Evolutionary conservation across 495 filamentous ascomycete genomes (phyloP).

Genomic region (Penicillium cosmopolitanum): DNA sequence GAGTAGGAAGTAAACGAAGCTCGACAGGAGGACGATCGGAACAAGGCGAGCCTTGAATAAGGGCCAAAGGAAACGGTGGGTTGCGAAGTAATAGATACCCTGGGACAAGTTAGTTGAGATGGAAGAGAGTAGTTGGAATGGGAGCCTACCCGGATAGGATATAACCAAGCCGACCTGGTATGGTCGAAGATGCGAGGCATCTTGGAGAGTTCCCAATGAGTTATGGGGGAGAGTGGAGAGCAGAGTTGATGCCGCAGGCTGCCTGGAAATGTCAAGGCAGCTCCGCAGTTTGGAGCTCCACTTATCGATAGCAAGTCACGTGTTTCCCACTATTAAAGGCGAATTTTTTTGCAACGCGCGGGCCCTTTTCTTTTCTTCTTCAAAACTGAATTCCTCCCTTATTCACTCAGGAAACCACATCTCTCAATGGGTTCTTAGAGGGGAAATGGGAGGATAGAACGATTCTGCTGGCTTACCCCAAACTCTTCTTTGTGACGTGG

Average conservation of each 20-base stretch:
- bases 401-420: constrained; percentile 52
- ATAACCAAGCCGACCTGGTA: constrained; percentile 54
- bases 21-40: constrained; percentile 60
- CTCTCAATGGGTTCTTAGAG: constrained; percentile 47
- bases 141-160: constrained; percentile 54
- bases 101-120: constrained; percentile 18
- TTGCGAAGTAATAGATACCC: constrained; percentile 64
- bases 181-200: constrained; percentile 34
- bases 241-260: not conserved
- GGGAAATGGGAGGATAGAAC: constrained; percentile 55
- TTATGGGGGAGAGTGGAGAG: not conserved
- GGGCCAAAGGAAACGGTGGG: constrained; percentile 66
- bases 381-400: constrained; percentile 48
- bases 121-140: not conserved
- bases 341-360: constrained; percentile 29
- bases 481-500: constrained; percentile 49
- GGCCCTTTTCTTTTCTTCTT: constrained; percentile 40
- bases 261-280: constrained; percentile 6
- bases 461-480: constrained; percentile 55
- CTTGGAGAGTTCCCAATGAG: not conserved
- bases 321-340: constrained; percentile 23
- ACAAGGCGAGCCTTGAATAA: constrained; percentile 61
- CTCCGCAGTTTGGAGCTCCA: not conserved
- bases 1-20: constrained; percentile 62
- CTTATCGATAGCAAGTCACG: constrained; percentile 48